Evolutionary conservation across 768 basidiomycete species (phyloP), one percentile per base, ranked within the genome.

Genomic region (Lactarius indigo): DNA sequence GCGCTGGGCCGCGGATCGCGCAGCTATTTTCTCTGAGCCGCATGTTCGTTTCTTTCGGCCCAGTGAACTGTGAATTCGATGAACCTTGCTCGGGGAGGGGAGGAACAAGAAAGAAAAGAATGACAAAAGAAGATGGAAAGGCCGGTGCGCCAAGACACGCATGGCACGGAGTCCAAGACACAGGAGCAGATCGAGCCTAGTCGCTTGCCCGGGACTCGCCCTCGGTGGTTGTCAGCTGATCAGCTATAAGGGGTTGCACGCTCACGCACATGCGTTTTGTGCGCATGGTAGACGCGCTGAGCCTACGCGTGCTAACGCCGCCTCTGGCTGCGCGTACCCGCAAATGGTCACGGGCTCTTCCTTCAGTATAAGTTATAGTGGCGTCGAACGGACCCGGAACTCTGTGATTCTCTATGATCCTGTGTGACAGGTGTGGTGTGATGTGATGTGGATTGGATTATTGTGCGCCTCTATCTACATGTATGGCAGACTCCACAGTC

Each of bases 401-500:
- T 50, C 54, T 30, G 28, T 31, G 31, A 50, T 50, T 50, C 20
- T 56, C 30, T 30, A 37, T 57, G 47, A 50, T 58, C 61, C n/a
- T 30, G 57, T 3, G 52, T 63, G 65, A 35, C 42, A 57, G 7
- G 10, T 54, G 57, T 54, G 42, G 12, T 59, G 41, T 52, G 50
- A 52, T 52, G 50, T 15, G 50, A 52, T 52, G 50, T 15, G 50
- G 50, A 26, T 10, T 68, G 63, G 52, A 64, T 64, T 68, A 68
- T 67, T 67, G 37, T 54, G 61, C 50, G 50, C 35, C 57, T 64
- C 58, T 68, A 64, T 68, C 52, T 68, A 68, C 66, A 39, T 59
- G 66, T 68, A 64, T 33, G 50, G 61, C 44, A 62, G 47, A 33
- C 56, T 37, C 35, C 35, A 18, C 26, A 18, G 50, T 33, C 47